Base-by-base conservation (phyloP, 2,329 filamentous ascomycete species). In the Exophiala sp. region DNA sequence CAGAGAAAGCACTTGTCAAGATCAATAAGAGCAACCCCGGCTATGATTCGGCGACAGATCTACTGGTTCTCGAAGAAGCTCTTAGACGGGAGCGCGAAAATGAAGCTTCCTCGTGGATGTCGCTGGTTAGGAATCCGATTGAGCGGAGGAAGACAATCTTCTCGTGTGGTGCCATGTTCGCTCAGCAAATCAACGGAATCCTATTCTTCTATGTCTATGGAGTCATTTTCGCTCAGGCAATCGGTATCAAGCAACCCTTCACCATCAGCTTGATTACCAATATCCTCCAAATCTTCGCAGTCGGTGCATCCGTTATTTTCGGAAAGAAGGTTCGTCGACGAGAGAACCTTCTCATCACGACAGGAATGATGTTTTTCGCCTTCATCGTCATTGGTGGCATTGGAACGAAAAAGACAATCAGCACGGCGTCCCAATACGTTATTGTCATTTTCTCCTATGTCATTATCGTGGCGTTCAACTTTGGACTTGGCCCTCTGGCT, bases 91-190 rank as follows among this genome's bases (percentile, higher is more conserved):
- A 18, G 16, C 16, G 16, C 16, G 16, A 18, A 18, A 18, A 18
- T 18, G 16, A 18, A 18, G 16, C 16, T 18, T 69, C 72, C 1
- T 66, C 66, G 5, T 78, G 75, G 75, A 45, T 53, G 10, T 66
- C 70, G 3, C 67, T 77, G 1, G 12, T 77, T 50, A 68, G 60
- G 0, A 73, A 78, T 38, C 75, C 74, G 0, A 65, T 77, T 33
- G 75, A 78, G 62, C 67, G 75, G 12, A 69, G 74, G 24, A 79
- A 78, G 62, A 64, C 77, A 8, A 64, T 78, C 2, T 54, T 50
- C 52, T 54, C 52, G 9, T 49, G 46, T 7, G 52, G 52, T 9
- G 52, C 52, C 9, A 49, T 54, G 46, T 34, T 54, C 7, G 52
- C 52, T 6, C 52, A 54, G n/a, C 52, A 50, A n/a, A 55, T 50